phyloP scores from a whole-genome alignment of 2,329 filamentous ascomycete species.

The Scorias spongiosa region DNA sequence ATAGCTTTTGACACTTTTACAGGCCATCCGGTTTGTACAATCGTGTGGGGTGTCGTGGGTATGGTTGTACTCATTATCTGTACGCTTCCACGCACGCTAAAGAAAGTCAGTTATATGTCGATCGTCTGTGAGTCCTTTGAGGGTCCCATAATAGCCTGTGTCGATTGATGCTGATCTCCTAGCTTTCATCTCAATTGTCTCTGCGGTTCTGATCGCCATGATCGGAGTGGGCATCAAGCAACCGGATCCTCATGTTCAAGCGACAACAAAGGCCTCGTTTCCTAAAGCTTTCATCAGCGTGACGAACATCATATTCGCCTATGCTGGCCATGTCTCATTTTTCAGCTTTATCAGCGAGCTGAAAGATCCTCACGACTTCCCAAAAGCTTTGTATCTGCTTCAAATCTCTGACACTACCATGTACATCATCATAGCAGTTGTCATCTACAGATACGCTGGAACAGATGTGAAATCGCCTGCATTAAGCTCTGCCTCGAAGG shows the following conservation, averaged over 20 bases:
- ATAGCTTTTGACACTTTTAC: slow-evolving; percentile 55
- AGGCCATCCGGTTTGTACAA: slow-evolving; percentile 46
- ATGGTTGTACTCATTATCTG: slow-evolving; percentile 42
- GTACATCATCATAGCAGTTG: slow-evolving; percentile 48
- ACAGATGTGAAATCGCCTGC: slow-evolving; percentile 47
- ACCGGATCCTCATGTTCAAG: slow-evolving; percentile 25
- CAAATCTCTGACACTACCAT: slow-evolving; percentile 45
- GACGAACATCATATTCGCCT: slow-evolving; percentile 58
- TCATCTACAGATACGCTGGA: slow-evolving; percentile 53
- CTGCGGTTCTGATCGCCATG: slow-evolving; percentile 52
- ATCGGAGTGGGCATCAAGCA: slow-evolving; percentile 44
- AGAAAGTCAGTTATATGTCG: slow-evolving; percentile 48
- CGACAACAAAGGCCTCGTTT: slow-evolving; percentile 21
- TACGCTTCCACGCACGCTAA: slow-evolving; percentile 47
- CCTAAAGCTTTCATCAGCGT: slow-evolving; percentile 44
- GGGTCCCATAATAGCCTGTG: background rate
- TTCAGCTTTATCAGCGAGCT: slow-evolving; percentile 52
- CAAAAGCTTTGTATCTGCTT: slow-evolving; percentile 46
- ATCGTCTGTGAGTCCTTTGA: slow-evolving; percentile 34
- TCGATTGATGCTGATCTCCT: background rate
- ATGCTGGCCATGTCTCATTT: slow-evolving; percentile 47
- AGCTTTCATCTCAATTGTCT: slow-evolving; percentile 36
- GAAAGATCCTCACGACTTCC: slow-evolving; percentile 44
- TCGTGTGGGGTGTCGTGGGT: slow-evolving; percentile 48
- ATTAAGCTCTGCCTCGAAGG: slow-evolving; percentile 41